Evolutionary conservation across 2,329 filamentous ascomycete species (phyloP).

Genomic region (Metarhizium rileyi): DNA sequence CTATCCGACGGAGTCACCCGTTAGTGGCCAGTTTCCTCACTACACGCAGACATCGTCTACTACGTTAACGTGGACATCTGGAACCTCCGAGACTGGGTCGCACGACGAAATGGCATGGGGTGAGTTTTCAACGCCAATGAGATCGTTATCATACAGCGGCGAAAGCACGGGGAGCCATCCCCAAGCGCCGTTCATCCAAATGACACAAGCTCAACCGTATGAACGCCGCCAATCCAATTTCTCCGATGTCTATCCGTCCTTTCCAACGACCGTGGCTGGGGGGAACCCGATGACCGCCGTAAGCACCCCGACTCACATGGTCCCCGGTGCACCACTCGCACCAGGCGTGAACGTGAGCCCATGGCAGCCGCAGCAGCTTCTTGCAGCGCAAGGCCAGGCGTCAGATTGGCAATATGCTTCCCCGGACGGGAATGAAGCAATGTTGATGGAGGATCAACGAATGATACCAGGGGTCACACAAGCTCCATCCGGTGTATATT

Average conservation of each 20-base stretch:
- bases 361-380: slow-evolving; percentile 34
- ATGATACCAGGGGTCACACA: slow-evolving; percentile 6
- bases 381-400: slow-evolving; percentile 5
- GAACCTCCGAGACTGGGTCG: slow-evolving; percentile 24
- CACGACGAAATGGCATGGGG: slow-evolving; percentile 38
- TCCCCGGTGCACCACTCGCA: slow-evolving; percentile 20
- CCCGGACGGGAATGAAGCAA: slow-evolving; percentile 3
- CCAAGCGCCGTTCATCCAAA: slow-evolving; percentile 29
- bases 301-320: slow-evolving; percentile 21
- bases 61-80: slow-evolving; percentile 32
- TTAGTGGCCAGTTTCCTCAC: slow-evolving; percentile 40
- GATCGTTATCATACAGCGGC: slow-evolving; percentile 40
- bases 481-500: slow-evolving; percentile 11
- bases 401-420: slow-evolving; percentile 28
- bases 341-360: slow-evolving; percentile 30
- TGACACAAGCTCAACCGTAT: slow-evolving; percentile 29
- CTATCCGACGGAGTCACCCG: slow-evolving; percentile 39
- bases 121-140: slow-evolving; percentile 29
- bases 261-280: slow-evolving; percentile 26
- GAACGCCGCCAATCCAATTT: slow-evolving; percentile 32
- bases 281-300: slow-evolving; percentile 26
- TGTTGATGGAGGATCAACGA: slow-evolving; percentile 11
- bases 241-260: slow-evolving; percentile 34
- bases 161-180: slow-evolving; percentile 28
- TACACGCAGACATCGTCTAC: slow-evolving; percentile 34